Evolutionary conservation across 345 rosid genomes (phyloP).

Genomic region (Lepidium africanum): DNA sequence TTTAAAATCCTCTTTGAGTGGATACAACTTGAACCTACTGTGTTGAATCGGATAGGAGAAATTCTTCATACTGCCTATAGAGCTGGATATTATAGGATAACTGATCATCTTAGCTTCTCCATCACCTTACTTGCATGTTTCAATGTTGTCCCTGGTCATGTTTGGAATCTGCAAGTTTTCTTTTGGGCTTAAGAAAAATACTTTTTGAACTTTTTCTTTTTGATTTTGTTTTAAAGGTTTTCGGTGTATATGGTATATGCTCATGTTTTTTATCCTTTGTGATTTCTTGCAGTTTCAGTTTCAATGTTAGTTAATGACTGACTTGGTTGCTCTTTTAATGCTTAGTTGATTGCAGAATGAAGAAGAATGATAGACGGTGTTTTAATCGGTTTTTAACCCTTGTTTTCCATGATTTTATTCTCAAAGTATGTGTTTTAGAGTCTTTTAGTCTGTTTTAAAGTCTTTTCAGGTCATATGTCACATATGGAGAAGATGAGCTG

Average conservation of each 20-base stretch:
- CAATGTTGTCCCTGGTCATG: slow-evolving; percentile 54
- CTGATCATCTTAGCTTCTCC: slow-evolving; percentile 62
- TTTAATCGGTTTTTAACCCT: too few species aligned
- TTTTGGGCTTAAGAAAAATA: too few species aligned
- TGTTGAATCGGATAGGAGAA: slow-evolving; percentile 50
- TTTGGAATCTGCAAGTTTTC: background rate
- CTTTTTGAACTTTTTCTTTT: background rate
- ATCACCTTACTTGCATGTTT: slow-evolving; percentile 47
- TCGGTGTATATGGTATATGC: background rate
- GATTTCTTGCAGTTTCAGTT: background rate
- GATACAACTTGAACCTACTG: slow-evolving; percentile 47
- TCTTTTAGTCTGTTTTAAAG: too few species aligned
- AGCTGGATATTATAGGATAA: slow-evolving; percentile 57
- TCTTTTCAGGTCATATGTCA: too few species aligned
- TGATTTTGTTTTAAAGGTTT: background rate
- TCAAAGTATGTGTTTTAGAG: too few species aligned
- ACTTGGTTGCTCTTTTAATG: too few species aligned
- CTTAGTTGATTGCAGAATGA: too few species aligned
- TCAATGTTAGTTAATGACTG: too few species aligned
- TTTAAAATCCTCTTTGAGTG: too few species aligned
- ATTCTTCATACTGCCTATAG: slow-evolving; percentile 51
- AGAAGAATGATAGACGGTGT: too few species aligned
- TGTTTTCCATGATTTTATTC: too few species aligned
- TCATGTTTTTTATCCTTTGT: background rate
- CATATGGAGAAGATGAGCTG: too few species aligned